A percentile compares a stretch with the other conserved stretches of the same genome.
phyloP scores from a whole-genome alignment of 306 rosid species.

The Lablab purpureus region DNA sequence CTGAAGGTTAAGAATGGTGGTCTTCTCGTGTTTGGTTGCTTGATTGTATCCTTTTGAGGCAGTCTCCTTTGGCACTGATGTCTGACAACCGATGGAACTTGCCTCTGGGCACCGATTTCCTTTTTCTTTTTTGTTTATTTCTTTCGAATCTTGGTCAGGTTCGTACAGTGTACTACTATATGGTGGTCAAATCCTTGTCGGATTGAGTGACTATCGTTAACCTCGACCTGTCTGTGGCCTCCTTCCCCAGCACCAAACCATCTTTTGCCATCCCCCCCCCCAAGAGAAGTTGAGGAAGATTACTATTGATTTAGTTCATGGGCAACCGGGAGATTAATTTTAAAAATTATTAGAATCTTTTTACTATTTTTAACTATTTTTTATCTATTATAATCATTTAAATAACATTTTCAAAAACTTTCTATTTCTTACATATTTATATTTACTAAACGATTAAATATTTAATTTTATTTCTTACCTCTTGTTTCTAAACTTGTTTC shows the following conservation, averaged over 20 bases:
- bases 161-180: constrained; percentile 51
- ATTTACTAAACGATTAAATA: too few relatives aligned
- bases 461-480: too few relatives aligned
- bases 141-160: constrained; percentile 46
- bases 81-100: constrained; percentile 74
- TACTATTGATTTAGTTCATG: too few relatives aligned
- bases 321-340: too few relatives aligned
- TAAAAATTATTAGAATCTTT: too few relatives aligned
- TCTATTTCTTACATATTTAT: too few relatives aligned
- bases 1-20: neutral
- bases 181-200: constrained; percentile 65
- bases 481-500: too few relatives aligned
- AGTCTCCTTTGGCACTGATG: constrained; percentile 31
- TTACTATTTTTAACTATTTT: too few relatives aligned
- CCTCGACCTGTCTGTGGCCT: constrained; percentile 42
- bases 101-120: constrained; percentile 57
- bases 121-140: neutral
- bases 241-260: neutral
- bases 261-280: neutral
- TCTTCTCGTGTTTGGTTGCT: constrained; percentile 27
- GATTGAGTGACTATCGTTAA: constrained; percentile 47
- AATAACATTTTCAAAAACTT: too few relatives aligned
- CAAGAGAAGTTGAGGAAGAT: too few relatives aligned
- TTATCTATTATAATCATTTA: too few relatives aligned
- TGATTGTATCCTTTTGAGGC: constrained; percentile 47